Conservation (phyloP, 106 monocot species). For the Cymbidium sinense region DNA sequence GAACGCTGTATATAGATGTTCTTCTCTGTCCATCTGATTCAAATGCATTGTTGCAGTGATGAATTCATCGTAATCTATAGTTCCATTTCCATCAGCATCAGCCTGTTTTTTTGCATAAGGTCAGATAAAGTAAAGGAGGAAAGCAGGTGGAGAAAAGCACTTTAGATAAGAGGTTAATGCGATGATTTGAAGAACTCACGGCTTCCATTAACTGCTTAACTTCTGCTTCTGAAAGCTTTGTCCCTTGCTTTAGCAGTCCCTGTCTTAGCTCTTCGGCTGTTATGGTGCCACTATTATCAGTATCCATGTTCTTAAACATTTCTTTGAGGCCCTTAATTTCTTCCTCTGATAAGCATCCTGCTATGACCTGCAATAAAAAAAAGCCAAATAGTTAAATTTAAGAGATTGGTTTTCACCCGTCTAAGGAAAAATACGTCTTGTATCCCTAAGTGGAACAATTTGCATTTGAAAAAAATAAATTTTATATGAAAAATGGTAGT, state of each 20-base stretch:
- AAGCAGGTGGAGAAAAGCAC: not conserved
- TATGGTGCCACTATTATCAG: slow-evolving; percentile 80
- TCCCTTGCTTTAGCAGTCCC: slow-evolving; percentile 58
- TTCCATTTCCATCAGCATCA: slow-evolving; percentile 95
- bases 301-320: slow-evolving; percentile 77
- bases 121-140: too few species aligned
- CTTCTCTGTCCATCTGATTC: slow-evolving; percentile 91
- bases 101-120: slow-evolving; percentile 28
- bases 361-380: slow-evolving; percentile 43
- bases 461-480: too few species aligned
- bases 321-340: slow-evolving; percentile 63
- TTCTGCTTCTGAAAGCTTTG: slow-evolving; percentile 55
- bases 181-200: slow-evolving; percentile 31
- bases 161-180: not conserved
- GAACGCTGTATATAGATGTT: slow-evolving; percentile 85
- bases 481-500: too few species aligned
- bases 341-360: slow-evolving; percentile 71
- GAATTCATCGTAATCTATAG: slow-evolving; percentile 91
- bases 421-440: not conserved
- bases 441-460: too few species aligned
- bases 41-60: slow-evolving; percentile 89
- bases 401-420: not conserved
- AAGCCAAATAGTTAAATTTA: not conserved
- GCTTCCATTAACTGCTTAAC: slow-evolving; percentile 64
- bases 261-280: slow-evolving; percentile 64